Base-by-base conservation (phyloP, 2,329 filamentous ascomycete species). In the Keithomyces neogunnii region DNA sequence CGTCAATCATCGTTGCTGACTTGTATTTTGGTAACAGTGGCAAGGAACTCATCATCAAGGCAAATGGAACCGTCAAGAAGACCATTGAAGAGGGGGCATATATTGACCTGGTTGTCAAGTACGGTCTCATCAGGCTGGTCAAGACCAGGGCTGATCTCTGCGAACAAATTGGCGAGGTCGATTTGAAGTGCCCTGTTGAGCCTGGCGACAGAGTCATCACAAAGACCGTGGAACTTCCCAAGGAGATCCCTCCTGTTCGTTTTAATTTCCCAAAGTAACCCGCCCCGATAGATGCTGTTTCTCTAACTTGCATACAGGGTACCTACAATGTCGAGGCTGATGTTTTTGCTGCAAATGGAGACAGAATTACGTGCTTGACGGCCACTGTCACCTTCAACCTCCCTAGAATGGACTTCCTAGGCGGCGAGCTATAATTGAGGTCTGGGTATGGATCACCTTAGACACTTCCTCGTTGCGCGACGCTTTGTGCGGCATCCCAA, bases 271-370 rank as follows among this genome's bases (percentile, higher is more conserved):
- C 26, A 30, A 3, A 5, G 7, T 29, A 26, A 19, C 19, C 30
- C 3, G 5, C 19, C 29, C 29, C 9, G 2, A 10, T 29, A 7
- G 13, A 28, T 11, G 3, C 3, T n/a, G 38, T 29, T 13, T 13
- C 3, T 13, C 50, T 52, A 47, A 54, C 47, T 31, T 30, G 31
- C 4, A 4, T 42, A 19, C 57, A 93, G 89, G 93, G 91, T 66
- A 91, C 83, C 64, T 99, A 96, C 78, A 87, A 80, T 19, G 93
- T 99, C 36, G 72, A 85, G 39, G 93, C 92, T 42, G 88, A 97
- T 65, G 92, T 95, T 47, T 86, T 82, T 70, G 89, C 81, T 59
- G 77, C 74, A 54, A 84, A 95, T 48, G 76, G 80, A 52, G 75
- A 84, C 57, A 84, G 82, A 64, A 86, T 99, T 57, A 95, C 91